phyloP scores from a whole-genome alignment of 2,329 filamentous ascomycete species.

The Penicillium sp. region DNA sequence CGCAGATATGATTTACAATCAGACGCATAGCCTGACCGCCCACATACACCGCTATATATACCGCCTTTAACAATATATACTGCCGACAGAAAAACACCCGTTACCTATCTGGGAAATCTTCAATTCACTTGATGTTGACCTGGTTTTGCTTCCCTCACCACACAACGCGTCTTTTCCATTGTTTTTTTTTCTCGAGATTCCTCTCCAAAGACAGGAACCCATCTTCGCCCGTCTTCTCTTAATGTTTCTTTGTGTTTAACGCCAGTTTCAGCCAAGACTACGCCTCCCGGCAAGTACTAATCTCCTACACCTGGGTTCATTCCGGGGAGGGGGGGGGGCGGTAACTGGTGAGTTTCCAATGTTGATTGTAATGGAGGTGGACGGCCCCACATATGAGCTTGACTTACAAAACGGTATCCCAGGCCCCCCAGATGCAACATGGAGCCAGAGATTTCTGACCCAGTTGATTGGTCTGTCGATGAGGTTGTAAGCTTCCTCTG shows the following conservation, averaged over 20 bases:
- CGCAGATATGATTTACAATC: not conserved
- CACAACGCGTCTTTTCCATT: not conserved
- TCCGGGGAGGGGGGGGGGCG: not conserved
- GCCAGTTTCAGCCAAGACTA: not conserved
- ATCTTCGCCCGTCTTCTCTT: not conserved
- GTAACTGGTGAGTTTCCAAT: not conserved
- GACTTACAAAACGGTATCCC: not conserved
- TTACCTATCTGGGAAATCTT: not conserved
- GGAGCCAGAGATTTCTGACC: slow-evolving; percentile 54
- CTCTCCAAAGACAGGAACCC: not conserved
- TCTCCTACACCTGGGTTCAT: not conserved
- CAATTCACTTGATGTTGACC: not conserved
- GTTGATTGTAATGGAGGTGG: not conserved
- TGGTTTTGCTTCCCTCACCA: not conserved
- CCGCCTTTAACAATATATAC: not conserved
- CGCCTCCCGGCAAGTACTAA: not conserved
- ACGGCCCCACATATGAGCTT: not conserved
- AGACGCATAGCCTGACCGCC: not conserved
- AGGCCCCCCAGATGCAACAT: slow-evolving; percentile 22
- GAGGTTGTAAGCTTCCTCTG: slow-evolving; percentile 68
- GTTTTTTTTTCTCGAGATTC: not conserved
- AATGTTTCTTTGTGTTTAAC: not conserved
- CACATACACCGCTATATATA: not conserved
- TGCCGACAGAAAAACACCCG: not conserved
- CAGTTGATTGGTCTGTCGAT: slow-evolving; percentile 71